Evolutionary conservation across 371 early-diverging fungal species (phyloP).

Genomic region (Actinomucor elegans): DNA sequence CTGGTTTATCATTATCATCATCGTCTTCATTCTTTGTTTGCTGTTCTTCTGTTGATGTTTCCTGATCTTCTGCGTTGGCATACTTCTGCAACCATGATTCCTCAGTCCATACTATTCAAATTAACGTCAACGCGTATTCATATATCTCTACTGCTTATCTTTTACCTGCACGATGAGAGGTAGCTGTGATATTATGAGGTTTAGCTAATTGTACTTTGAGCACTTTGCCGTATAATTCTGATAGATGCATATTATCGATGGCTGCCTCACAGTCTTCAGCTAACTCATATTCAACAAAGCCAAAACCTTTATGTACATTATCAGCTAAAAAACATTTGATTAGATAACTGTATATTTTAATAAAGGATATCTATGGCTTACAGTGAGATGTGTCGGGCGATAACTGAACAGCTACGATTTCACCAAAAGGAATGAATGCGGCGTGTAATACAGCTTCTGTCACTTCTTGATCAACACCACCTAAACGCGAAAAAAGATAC

Average conservation of each 20-base stretch:
- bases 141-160: no score
- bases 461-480: conserved; percentile 84
- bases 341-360: not conserved
- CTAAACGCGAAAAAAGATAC: no score
- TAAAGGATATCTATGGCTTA: not conserved
- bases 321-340: not conserved
- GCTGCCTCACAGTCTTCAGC: conserved; percentile 86
- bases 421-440: conserved; percentile 96
- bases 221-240: conserved; percentile 87
- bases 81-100: conserved; percentile 73
- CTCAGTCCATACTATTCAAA: conserved; percentile 69
- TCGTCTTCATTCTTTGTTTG: conserved; percentile 6
- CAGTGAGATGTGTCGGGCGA: conserved; percentile 66
- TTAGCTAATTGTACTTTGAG: conserved; percentile 88
- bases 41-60: not conserved
- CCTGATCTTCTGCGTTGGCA: conserved; percentile 30
- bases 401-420: conserved; percentile 85
- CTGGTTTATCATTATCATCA: conserved; percentile 6
- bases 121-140: no score
- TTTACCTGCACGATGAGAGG: conserved; percentile 64
- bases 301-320: conserved; percentile 87
- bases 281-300: conserved; percentile 91
- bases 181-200: conserved; percentile 62
- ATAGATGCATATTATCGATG: conserved; percentile 90
- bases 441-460: conserved; percentile 77